Evolutionary conservation across 768 basidiomycete genomes (phyloP), one percentile per base, ranked within the genome.

Genomic region (Xerocomellus chrysenteron): DNA sequence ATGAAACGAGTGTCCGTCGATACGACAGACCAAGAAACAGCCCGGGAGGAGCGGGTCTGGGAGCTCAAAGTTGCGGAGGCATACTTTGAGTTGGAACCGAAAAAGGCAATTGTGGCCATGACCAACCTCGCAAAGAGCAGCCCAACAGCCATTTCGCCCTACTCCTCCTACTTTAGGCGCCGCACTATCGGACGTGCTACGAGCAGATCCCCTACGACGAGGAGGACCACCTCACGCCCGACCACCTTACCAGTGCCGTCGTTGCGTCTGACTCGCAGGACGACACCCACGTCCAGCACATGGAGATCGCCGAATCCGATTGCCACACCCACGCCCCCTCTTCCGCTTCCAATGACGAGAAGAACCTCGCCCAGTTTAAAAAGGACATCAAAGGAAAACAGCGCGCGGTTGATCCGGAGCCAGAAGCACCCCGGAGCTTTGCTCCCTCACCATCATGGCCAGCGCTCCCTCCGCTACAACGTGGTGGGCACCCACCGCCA

Each of bases 1-100:
- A 74, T 98, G 95, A 67, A 99, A 99, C 0, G 88, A 84, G 63
- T 93, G 92, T 1, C 97, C 97, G 67, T 99, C 97, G 17, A 99
- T 70, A 1, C 97, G 85, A 51, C 94, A 80, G 24, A 98, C 76
- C 63, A 97, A 80, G 71, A 85, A 97, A 3, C 90, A 91, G 11
- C 82, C 85, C 0, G 90, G 95, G 0, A 98, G 75, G 3, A 98
- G 76, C 0, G 84, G 78, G 67, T 99, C 97, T 7, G 92, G 90
- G 0, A 92, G 82, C 71, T 99, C 96, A 69, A 90, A 98, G 36
- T 81, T 81, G 62, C 86, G 83, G 13, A 96, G 41, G 89, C 88
- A 65, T 86, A 99, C 66, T 85, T 88, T n/a, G 92, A 88, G 63
- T 90, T 91, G 14, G 96, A 13, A 35, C 54, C 66, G 6, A 55